phyloP scores from a whole-genome alignment of 2,329 filamentous ascomycete genomes.

The Pseudogymnoascus sp. region DNA sequence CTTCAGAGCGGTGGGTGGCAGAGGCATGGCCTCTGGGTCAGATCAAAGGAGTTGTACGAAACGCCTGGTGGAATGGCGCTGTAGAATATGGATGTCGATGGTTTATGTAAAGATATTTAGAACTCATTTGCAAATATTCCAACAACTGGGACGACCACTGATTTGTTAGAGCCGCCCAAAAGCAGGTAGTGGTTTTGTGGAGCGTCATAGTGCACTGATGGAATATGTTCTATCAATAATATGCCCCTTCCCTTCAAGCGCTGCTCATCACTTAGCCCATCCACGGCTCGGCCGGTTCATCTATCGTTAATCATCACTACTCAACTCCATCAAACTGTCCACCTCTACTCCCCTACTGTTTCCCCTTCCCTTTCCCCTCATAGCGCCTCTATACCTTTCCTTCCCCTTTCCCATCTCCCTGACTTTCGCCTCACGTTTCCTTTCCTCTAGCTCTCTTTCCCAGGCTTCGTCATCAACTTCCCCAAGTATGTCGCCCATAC shows the following conservation, averaged over 20 bases:
- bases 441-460: conserved; percentile 44
- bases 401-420: conserved; percentile 38
- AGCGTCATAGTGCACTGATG: background rate
- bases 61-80: conserved; percentile 5
- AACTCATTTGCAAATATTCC: background rate
- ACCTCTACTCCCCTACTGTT: conserved; percentile 29
- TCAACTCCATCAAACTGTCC: conserved; percentile 49
- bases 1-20: background rate
- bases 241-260: background rate
- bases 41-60: background rate
- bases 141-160: background rate
- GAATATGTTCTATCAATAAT: background rate
- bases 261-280: background rate
- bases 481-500: conserved; percentile 20
- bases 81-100: conserved; percentile 3
- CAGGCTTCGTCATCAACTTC: conserved; percentile 47
- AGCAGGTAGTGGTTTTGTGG: background rate
- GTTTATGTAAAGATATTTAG: conserved; percentile 8
- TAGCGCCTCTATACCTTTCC: conserved; percentile 33
- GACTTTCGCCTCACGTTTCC: conserved; percentile 38
- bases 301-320: conserved; percentile 36
- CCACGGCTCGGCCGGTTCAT: background rate
- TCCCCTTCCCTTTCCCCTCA: conserved; percentile 17
- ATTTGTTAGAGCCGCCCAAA: background rate
- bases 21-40: background rate